Evolutionary conservation across 257 asterid species (phyloP).

Genomic region (Nicotiana tomentosiformis): DNA sequence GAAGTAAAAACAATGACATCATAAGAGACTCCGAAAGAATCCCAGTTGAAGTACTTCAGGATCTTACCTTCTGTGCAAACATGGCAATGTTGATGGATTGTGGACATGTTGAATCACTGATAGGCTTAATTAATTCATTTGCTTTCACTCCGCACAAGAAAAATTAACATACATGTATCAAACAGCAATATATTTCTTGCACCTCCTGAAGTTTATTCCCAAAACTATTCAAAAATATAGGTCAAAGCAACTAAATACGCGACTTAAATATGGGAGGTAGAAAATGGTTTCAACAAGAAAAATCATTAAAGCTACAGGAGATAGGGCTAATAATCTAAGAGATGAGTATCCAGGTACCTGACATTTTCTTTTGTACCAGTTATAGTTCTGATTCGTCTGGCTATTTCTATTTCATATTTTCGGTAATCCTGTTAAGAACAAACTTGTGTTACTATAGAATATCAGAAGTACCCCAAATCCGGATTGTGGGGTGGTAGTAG

Average conservation of each 20-base stretch:
- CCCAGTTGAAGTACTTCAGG: constrained; percentile 2
- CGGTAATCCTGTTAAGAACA: constrained; percentile 42
- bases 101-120: constrained; percentile 48
- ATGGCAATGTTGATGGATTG: constrained; percentile 53
- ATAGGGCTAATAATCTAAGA: neutral
- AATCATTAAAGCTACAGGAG: neutral
- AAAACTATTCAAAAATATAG: neutral
- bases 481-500: too few relatives aligned
- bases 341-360: constrained; percentile 37
- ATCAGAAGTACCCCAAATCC: neutral
- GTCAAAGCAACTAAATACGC: neutral
- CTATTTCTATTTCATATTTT: constrained; percentile 37
- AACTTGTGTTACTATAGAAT: neutral
- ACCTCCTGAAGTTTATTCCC: neutral
- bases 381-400: constrained; percentile 52
- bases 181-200: neutral
- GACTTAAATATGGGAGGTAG: neutral
- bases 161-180: constrained; percentile 9
- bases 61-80: constrained; percentile 69
- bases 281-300: neutral
- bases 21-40: constrained; percentile 7
- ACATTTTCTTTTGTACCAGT: constrained; percentile 54
- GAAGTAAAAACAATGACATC: constrained; percentile 5
- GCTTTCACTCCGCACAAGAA: constrained; percentile 47
- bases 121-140: constrained; percentile 37